phyloP scores from a whole-genome alignment of 768 basidiomycete genomes.

The Hygrophoropsis aurantiaca region DNA sequence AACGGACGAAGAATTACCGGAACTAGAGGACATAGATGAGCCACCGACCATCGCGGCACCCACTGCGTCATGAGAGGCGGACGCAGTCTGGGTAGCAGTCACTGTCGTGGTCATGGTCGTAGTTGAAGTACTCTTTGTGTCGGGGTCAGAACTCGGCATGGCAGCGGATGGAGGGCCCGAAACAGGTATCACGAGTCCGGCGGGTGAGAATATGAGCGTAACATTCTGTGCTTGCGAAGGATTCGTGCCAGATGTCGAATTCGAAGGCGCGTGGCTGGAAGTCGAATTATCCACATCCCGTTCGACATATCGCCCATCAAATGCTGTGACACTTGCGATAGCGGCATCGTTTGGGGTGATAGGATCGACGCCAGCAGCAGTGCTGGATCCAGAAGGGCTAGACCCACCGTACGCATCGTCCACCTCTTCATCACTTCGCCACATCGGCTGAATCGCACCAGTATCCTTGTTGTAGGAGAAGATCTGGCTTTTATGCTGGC shows the following conservation, averaged over 20 bases:
- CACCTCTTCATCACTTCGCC: constrained; percentile 32
- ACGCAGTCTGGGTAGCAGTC: constrained; percentile 7
- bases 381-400: constrained; percentile 1
- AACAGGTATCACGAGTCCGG: constrained; percentile 28
- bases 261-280: constrained; percentile 10
- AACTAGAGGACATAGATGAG: not conserved
- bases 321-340: not conserved
- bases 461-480: constrained; percentile 55
- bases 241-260: constrained; percentile 7
- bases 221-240: constrained; percentile 35
- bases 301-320: not conserved
- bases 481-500: constrained; percentile 47
- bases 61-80: not conserved
- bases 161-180: not conserved
- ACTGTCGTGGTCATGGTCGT: constrained; percentile 28
- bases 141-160: not conserved
- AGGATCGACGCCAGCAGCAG: constrained; percentile 2
- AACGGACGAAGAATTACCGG: not conserved
- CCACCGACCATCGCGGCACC: not conserved
- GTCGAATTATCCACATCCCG: constrained; percentile 9
- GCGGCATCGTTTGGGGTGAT: constrained; percentile 8
- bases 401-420: constrained; percentile 13
- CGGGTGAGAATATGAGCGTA: constrained; percentile 52
- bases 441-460: constrained; percentile 55
- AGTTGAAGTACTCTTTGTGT: constrained; percentile 1